A percentile compares a stretch with the other conserved stretches of the same genome.
These are phyloP conservation scores for Dryas drummondii DNA, from an alignment of 306 rosid species.

Conservation along the genomic window DNA sequence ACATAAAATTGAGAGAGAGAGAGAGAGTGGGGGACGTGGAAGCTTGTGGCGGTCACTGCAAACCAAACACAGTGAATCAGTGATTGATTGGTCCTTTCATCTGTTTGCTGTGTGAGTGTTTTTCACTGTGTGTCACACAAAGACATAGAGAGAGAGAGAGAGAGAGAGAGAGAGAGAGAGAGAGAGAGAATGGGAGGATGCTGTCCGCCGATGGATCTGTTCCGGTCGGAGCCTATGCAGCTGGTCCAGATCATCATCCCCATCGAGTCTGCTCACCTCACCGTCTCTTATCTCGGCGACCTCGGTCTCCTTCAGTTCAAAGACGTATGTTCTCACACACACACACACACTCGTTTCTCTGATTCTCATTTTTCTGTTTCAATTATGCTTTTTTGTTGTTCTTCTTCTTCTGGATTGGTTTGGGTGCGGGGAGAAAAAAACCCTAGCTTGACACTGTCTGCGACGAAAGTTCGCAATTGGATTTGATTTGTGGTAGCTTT, in stretches of 20 bases:
- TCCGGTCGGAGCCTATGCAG: conserved; percentile 99
- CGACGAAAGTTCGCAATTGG: conserved; percentile 3
- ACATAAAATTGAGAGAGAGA: background rate
- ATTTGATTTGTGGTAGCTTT: background rate
- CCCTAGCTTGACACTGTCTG: conserved; percentile 24
- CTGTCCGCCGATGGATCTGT: conserved; percentile 95
- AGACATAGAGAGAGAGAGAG: background rate
- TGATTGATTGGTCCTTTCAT: background rate
- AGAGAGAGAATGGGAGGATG: conserved; percentile 69
- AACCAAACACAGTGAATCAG: background rate
- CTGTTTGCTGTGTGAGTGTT: background rate
- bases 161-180: background rate
- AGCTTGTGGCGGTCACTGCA: background rate
- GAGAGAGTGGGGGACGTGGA: background rate
- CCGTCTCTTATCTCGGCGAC: conserved; percentile 94
- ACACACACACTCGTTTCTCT: background rate
- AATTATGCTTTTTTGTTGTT: background rate
- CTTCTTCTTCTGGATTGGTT: background rate
- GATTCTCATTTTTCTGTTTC: background rate
- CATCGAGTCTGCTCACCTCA: conserved; percentile 83
- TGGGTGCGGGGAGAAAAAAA: conserved; percentile 8
- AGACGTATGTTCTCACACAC: conserved; percentile 46
- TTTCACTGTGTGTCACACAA: background rate
- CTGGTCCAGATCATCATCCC: conserved; percentile 96
- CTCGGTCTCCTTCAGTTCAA: conserved; percentile 91